Percentiles rank a stretch among this genome's conserved stretches.
phyloP scores from a whole-genome alignment of 2,329 filamentous ascomycete genomes.

The Karstenula rhodostoma region DNA sequence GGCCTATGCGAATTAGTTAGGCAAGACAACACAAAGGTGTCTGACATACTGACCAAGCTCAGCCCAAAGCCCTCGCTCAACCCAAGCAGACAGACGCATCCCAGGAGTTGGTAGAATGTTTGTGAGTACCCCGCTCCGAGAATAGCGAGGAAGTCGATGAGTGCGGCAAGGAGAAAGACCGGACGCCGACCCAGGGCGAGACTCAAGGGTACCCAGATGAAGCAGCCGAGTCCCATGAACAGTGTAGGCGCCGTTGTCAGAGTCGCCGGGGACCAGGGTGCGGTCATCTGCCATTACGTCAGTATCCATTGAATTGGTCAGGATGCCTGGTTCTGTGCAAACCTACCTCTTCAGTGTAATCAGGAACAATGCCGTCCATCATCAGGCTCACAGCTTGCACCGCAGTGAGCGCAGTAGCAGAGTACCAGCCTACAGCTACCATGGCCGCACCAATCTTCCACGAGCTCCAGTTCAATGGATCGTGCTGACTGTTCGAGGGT shows the following conservation, averaged over 20 bases:
- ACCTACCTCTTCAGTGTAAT: conserved; percentile 27
- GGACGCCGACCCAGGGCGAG: conserved; percentile 50
- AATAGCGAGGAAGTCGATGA: conserved; percentile 37
- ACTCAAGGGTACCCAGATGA: conserved; percentile 51
- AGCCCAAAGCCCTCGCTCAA: conserved; percentile 43
- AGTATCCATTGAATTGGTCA: neutral
- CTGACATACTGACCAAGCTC: conserved; percentile 29
- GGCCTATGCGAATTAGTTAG: conserved; percentile 30
- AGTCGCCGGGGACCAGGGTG: conserved; percentile 35
- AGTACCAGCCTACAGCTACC: conserved; percentile 26
- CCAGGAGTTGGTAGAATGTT: conserved; percentile 38
- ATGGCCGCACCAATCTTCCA: conserved; percentile 33
- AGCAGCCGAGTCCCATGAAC: conserved; percentile 47
- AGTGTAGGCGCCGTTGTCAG: conserved; percentile 41
- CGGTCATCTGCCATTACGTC: conserved; percentile 22
- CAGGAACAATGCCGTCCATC: conserved; percentile 19
- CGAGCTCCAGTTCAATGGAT: conserved; percentile 35
- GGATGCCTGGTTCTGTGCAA: neutral
- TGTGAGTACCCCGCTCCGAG: conserved; percentile 36
- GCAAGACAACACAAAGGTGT: neutral
- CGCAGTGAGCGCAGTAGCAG: conserved; percentile 23
- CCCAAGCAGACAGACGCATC: conserved; percentile 44
- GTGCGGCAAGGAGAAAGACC: conserved; percentile 42
- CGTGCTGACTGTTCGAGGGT: conserved; percentile 32
- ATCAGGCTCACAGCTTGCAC: conserved; percentile 32